Evolutionary conservation across 208 protist species (phyloP).

Genomic region (Trypanosoma boissoni): DNA sequence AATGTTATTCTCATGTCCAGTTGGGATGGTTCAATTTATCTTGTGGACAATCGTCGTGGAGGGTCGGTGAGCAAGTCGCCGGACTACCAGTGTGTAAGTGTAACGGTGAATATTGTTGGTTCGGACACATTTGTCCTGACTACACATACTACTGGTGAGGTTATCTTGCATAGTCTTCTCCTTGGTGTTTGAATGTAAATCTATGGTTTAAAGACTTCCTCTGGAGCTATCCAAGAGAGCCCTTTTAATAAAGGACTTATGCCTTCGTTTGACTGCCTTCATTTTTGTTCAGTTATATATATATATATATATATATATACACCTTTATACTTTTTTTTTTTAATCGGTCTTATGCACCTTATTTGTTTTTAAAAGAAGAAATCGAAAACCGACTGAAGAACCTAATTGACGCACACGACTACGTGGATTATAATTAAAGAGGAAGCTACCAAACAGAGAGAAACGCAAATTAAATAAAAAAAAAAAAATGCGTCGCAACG

Average conservation of each 20-base stretch:
- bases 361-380: background rate
- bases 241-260: constrained; percentile 2
- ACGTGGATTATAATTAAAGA: background rate
- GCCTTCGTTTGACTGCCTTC: background rate
- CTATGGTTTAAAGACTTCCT: too few relatives aligned
- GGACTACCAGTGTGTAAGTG: constrained; percentile 26
- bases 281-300: constrained; percentile 8
- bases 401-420: constrained; percentile 1
- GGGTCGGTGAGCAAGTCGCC: constrained; percentile 15
- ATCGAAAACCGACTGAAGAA: background rate
- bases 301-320: background rate
- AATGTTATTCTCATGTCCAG: constrained; percentile 9
- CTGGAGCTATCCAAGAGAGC: too few relatives aligned
- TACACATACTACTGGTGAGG: constrained; percentile 25
- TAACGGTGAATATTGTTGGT: background rate
- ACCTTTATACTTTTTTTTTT: constrained; percentile 19
- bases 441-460: background rate
- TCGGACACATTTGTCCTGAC: constrained; percentile 20
- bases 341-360: background rate
- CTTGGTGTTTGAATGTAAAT: too few relatives aligned
- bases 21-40: constrained; percentile 22
- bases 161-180: constrained; percentile 24
- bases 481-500: constrained; percentile 57
- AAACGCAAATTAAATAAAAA: background rate
- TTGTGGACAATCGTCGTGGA: constrained; percentile 17